A percentile compares a stretch with the other conserved stretches of the same genome.
Evolutionary conservation across 495 filamentous ascomycete species (phyloP).

Genomic region (Massariosphaeria phaeospora): DNA sequence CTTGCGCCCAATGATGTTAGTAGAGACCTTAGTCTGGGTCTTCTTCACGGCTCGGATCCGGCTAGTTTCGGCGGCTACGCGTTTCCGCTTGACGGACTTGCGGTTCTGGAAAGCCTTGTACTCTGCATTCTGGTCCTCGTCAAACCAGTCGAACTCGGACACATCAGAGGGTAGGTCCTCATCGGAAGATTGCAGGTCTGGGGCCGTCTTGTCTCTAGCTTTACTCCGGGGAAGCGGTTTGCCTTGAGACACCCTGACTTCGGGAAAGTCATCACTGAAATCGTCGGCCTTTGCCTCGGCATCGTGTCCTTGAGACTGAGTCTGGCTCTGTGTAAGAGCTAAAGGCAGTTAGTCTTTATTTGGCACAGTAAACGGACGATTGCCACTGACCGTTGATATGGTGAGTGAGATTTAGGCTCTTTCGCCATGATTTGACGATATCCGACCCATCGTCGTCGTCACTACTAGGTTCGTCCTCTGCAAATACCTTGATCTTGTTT

Average conservation of each 20-base stretch:
- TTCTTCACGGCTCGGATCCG: conserved; percentile 44
- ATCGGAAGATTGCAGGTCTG: no score
- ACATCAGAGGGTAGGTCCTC: no score
- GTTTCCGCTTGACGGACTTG: conserved; percentile 53
- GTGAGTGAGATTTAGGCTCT: conserved; percentile 16
- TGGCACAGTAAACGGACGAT: background rate
- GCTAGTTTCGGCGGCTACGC: conserved; percentile 46
- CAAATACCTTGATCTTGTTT: background rate
- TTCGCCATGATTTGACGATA: conserved; percentile 9
- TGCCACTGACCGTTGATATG: conserved; percentile 21
- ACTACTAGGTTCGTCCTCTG: conserved; percentile 9
- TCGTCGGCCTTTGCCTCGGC: conserved; percentile 31
- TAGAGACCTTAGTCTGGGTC: conserved; percentile 36
- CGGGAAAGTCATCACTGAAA: conserved; percentile 1
- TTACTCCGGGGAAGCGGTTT: background rate
- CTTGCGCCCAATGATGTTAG: conserved; percentile 36
- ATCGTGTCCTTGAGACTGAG: conserved; percentile 15
- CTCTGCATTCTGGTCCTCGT: conserved; percentile 47
- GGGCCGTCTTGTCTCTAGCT: background rate
- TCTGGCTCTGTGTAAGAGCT: background rate
- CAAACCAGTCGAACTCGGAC: conserved; percentile 28
- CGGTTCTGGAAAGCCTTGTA: conserved; percentile 58
- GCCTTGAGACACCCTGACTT: background rate
- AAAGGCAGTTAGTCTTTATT: no score
- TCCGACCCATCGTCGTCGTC: conserved; percentile 20